A percentile compares a stretch with the other conserved stretches of the same genome.
Conservation (phyloP, 352 stramenopile species). For the Peronospora destructor region DNA sequence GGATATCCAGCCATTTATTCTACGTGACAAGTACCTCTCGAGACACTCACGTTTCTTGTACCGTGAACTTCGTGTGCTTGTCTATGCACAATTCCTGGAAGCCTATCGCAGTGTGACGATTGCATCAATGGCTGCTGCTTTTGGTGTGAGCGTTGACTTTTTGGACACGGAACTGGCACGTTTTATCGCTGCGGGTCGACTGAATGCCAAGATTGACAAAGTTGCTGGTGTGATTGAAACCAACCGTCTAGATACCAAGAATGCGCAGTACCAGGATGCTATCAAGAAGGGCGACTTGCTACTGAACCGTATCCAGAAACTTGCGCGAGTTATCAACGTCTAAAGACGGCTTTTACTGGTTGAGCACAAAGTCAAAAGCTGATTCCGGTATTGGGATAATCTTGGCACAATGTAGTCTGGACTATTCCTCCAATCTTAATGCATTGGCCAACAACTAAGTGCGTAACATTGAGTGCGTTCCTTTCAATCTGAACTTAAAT, state of each 20-base stretch:
- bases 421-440: too few species aligned
- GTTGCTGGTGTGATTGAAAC: slow-evolving; percentile 97
- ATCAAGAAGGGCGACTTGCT: slow-evolving; percentile 99
- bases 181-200: slow-evolving; percentile 94
- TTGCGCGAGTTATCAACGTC: slow-evolving; percentile 95
- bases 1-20: slow-evolving; percentile 70
- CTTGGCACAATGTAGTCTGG: too few species aligned
- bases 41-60: slow-evolving; percentile 91
- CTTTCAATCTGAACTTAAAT: too few species aligned
- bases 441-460: too few species aligned
- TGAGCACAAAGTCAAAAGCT: too few species aligned
- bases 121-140: slow-evolving; percentile 93
- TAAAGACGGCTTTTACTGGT: too few species aligned
- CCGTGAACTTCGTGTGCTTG: slow-evolving; percentile 94
- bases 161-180: slow-evolving; percentile 95
- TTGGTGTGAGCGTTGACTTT: slow-evolving; percentile 92
- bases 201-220: slow-evolving; percentile 99
- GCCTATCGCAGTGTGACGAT: slow-evolving; percentile 96
- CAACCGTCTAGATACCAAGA: slow-evolving; percentile 97
- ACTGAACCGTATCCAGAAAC: slow-evolving; percentile 97
- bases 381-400: too few species aligned
- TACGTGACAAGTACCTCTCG: slow-evolving; percentile 92
- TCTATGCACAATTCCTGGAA: slow-evolving; percentile 97
- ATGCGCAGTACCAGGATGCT: slow-evolving; percentile 96
- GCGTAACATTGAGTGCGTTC: too few species aligned